Percentiles rank a stretch among this genome's conserved stretches.
Evolutionary conservation across 1,284 basidiomycete genomes (phyloP).

Genomic region (Ceratobasidium theobromae): DNA sequence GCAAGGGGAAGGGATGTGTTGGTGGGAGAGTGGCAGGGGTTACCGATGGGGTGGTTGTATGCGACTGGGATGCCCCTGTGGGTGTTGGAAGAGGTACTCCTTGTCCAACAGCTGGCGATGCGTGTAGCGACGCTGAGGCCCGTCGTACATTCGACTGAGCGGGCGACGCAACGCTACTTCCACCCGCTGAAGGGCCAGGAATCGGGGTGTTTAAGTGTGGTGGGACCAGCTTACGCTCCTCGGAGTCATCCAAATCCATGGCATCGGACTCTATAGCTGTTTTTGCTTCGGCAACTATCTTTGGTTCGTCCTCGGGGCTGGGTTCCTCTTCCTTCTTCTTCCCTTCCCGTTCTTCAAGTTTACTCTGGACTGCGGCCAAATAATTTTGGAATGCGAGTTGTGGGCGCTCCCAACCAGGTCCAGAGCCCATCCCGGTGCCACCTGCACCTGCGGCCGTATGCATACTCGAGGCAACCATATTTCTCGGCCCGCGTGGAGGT

Average conservation of each 20-base stretch:
- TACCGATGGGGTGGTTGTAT: background rate
- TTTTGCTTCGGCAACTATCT: background rate
- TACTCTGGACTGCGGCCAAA: conserved; percentile 18
- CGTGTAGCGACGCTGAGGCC: background rate
- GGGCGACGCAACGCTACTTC: background rate
- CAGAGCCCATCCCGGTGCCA: background rate
- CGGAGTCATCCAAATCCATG: conserved; percentile 15
- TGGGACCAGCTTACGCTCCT: background rate
- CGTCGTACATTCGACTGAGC: background rate
- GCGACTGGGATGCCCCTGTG: background rate
- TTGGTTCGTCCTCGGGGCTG: background rate
- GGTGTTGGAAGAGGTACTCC: background rate
- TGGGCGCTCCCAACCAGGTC: conserved; percentile 19
- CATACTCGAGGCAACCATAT: conserved; percentile 4
- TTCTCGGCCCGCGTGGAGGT: conserved; percentile 26
- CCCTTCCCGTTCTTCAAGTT: conserved; percentile 1
- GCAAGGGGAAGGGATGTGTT: conserved; percentile 3
- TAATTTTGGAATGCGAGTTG: conserved; percentile 17
- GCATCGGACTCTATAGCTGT: conserved; percentile 2
- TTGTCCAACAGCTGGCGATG: background rate
- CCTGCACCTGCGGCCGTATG: background rate
- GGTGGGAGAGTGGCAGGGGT: background rate
- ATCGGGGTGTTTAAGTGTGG: background rate
- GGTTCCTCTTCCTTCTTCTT: conserved; percentile 15
- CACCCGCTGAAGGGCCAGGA: background rate